Evolutionary conservation across 352 stramenopile species (phyloP), one percentile per base, ranked within the genome.

Genomic region (Phytophthora nicotianae): DNA sequence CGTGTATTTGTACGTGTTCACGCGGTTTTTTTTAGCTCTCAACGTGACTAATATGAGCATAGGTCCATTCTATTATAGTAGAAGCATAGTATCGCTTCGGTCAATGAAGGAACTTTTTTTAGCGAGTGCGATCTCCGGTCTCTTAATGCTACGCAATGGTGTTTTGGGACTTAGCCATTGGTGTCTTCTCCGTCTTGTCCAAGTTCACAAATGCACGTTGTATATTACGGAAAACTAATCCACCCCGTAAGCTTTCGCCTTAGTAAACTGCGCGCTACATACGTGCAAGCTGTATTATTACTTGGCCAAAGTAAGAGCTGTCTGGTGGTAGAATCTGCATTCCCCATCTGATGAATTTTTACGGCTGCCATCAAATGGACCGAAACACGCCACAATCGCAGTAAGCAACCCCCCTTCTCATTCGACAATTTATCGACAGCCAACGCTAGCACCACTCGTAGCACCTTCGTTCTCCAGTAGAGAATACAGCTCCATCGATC

Each of bases 181-280:
- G 16, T 23, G 37, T 23, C 40, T 43, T 21, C 23, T 43, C n/a
- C 2, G 10, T 11, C n/a, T 21, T n/a, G 29, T 7, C 20, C 29
- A 32, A 29, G 24, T 3, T 7, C 21, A 49, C 40, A 42, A 59
- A 6, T n/a, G 8, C 20, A 38, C 33, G 35, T n/a, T 50, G 40
- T 35, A n/a, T 13, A 35, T 16, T 13, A 24, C 16, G 4, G 11
- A 16, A 41, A 48, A 13, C 41, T 35, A 21, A 38, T 38, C 16
- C 0, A 29, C 26, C 45, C 47, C 56, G 56, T 64, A 63, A 63
- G 46, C 46, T 19, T 63, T 48, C 11, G 46, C 6, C 17, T 8
- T 5, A 45, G 37, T 57, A 64, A 58, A 58, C 56, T 51, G 24
- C 4, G 35, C 35, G 13, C 5, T 5, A 17, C 16, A 19, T 35